A percentile compares a stretch with the other conserved stretches of the same genome.
Evolutionary conservation across 1,284 basidiomycete species (phyloP).

Genomic region (Porogramme epimiltina): DNA sequence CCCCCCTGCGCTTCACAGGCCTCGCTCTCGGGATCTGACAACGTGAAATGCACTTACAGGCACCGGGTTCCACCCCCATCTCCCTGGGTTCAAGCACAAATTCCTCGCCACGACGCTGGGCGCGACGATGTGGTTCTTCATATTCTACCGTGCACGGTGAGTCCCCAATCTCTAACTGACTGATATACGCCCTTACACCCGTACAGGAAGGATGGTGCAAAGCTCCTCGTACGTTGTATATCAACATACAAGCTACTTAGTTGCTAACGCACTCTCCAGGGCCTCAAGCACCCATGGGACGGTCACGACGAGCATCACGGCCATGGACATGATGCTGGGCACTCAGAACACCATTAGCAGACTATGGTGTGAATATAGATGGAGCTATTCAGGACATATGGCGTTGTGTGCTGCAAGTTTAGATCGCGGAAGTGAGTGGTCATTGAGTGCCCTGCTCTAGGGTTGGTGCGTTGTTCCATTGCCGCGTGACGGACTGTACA

Average conservation of each 20-base stretch:
- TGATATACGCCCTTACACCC: not conserved
- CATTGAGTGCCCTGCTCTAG: no score
- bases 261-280: slow-evolving; percentile 33
- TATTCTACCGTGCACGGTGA: slow-evolving; percentile 91
- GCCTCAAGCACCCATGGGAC: slow-evolving; percentile 58
- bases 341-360: slow-evolving; percentile 32
- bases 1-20: slow-evolving; percentile 3
- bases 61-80: slow-evolving; percentile 82
- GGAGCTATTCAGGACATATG: no score
- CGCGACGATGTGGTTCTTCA: slow-evolving; percentile 97
- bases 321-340: slow-evolving; percentile 45
- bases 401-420: no score
- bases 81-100: slow-evolving; percentile 76
- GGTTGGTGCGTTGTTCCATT: no score
- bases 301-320: slow-evolving; percentile 57
- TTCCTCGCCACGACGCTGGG: slow-evolving; percentile 85
- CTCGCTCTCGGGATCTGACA: not conserved
- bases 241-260: not conserved
- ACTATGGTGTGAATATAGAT: no score
- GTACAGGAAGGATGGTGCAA: slow-evolving; percentile 72
- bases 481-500: no score
- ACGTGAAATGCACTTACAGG: slow-evolving; percentile 3
- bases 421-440: no score
- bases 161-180: slow-evolving; percentile 31
- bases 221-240: slow-evolving; percentile 55